Evolutionary conservation across 1,284 basidiomycete genomes (phyloP).

Genomic region (Sparassis latifolia): DNA sequence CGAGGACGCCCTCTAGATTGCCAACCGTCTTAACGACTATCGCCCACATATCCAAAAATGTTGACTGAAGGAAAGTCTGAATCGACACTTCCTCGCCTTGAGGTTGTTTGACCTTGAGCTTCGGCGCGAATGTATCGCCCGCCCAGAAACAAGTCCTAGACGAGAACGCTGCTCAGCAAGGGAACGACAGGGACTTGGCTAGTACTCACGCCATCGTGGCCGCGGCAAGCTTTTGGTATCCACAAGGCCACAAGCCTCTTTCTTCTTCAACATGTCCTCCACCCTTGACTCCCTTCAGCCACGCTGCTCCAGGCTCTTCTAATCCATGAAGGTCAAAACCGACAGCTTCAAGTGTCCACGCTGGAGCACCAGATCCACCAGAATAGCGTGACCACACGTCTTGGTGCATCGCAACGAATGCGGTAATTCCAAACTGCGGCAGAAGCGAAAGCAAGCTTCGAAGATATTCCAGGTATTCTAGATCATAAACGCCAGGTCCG

Average conservation of each 20-base stretch:
- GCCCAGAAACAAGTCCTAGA: constrained; percentile 82
- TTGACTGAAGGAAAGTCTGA: constrained; percentile 79
- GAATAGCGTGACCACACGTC: constrained; percentile 95
- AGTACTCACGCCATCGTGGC: constrained; percentile 81
- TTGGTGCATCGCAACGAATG: constrained; percentile 82
- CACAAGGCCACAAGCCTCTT: constrained; percentile 84
- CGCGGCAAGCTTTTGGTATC: constrained; percentile 85
- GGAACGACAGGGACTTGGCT: not conserved
- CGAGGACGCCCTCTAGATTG: constrained; percentile 74
- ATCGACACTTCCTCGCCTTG: constrained; percentile 53
- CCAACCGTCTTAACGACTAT: constrained; percentile 64
- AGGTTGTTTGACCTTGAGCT: constrained; percentile 47
- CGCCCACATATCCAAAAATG: constrained; percentile 78
- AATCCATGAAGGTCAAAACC: constrained; percentile 76
- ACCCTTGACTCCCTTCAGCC: constrained; percentile 73
- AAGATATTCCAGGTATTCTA: constrained; percentile 80
- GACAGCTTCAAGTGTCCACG: constrained; percentile 81
- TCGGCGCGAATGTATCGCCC: constrained; percentile 79
- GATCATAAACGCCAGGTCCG: constrained; percentile 81
- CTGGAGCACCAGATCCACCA: constrained; percentile 89
- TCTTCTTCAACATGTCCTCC: constrained; percentile 67
- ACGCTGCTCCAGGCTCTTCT: constrained; percentile 79
- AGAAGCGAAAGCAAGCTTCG: constrained; percentile 69
- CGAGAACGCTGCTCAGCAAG: constrained; percentile 7
- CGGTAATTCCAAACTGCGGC: constrained; percentile 73